Base-by-base conservation (phyloP, 2,329 filamentous ascomycete species). In the Fusarium burgessii region DNA sequence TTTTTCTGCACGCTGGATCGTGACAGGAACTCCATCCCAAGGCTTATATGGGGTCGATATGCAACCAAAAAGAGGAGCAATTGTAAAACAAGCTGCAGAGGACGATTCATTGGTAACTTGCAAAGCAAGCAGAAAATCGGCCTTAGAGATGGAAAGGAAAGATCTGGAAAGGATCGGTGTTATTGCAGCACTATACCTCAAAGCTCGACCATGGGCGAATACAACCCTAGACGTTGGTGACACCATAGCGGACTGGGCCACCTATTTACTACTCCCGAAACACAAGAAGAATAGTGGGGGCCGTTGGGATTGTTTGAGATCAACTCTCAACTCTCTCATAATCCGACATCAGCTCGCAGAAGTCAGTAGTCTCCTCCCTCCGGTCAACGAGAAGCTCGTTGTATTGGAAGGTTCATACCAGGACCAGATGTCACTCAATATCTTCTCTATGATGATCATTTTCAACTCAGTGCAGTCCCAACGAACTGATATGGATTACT, bases 381-480 rank as follows among this genome's bases (percentile, higher is more conserved):
- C 88, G 0, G 87, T 98, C 6, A 82, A 90, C 42, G 92, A 97
- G 76, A 90, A 88, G 49, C 83, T 93, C 2, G 87, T 96, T 0
- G 86, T 91, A 58, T 84, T 98, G 3, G 89, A 96, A 67, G 94
- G 94, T 1, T 95, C 91, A 2, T 93, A 91, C 74, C 94, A 95
- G 76, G 95, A 98, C 79, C 93, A 91, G 75, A 80, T 97, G 13
- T 93, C 91, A 0, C 85, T 95, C 29, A 97, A 97, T 72, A 81
- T 97, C 2, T 98, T 98, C 77, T 88, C 93, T 1, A 92, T 96
- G 81, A 90, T 93, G 77, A 89, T 98, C 49, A 91, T 93, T 4
- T 91, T 93, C 71, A 98, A 98, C 77, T 90, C 94, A 0, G 90
- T 98, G 2, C 95, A 95, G 27, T 97, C 94, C 8, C 93, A 98